Conservation (phyloP, 352 stramenopile species). For the Pseudoperonospora humuli region DNA sequence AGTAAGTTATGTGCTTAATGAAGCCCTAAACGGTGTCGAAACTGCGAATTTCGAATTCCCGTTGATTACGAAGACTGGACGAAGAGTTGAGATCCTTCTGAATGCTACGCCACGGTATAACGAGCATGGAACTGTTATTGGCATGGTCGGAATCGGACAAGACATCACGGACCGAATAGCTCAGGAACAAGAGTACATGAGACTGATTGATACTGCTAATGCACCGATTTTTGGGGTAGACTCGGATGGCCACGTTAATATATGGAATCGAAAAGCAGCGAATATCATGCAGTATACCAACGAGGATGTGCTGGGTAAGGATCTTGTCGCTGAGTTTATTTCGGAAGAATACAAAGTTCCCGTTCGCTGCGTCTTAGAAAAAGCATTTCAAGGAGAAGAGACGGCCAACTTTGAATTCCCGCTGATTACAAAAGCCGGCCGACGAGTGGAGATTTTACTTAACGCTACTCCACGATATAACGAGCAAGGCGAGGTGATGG, state of each 20-base stretch:
- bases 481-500: constrained; percentile 42
- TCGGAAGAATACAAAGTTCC: constrained; percentile 25
- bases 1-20: constrained; percentile 41
- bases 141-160: constrained; percentile 59
- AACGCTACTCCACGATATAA: constrained; percentile 48
- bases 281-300: constrained; percentile 50
- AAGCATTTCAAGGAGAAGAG: constrained; percentile 47
- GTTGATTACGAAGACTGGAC: constrained; percentile 35
- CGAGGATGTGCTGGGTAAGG: constrained; percentile 37
- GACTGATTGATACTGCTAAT: constrained; percentile 67
- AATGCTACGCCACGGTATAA: constrained; percentile 48
- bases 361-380: constrained; percentile 23
- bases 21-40: constrained; percentile 48
- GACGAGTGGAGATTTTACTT: constrained; percentile 41
- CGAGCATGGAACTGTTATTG: constrained; percentile 35
- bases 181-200: constrained; percentile 60
- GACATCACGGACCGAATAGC: constrained; percentile 55
- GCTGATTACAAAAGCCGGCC: constrained; percentile 38
- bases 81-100: constrained; percentile 38
- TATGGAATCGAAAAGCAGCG: constrained; percentile 55
- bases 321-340: constrained; percentile 33
- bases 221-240: constrained; percentile 66
- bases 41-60: constrained; percentile 65
- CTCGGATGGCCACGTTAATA: constrained; percentile 41
- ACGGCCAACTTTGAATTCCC: constrained; percentile 52